phyloP scores from a whole-genome alignment of 139 green algal species.

The Micromonas commoda region DNA sequence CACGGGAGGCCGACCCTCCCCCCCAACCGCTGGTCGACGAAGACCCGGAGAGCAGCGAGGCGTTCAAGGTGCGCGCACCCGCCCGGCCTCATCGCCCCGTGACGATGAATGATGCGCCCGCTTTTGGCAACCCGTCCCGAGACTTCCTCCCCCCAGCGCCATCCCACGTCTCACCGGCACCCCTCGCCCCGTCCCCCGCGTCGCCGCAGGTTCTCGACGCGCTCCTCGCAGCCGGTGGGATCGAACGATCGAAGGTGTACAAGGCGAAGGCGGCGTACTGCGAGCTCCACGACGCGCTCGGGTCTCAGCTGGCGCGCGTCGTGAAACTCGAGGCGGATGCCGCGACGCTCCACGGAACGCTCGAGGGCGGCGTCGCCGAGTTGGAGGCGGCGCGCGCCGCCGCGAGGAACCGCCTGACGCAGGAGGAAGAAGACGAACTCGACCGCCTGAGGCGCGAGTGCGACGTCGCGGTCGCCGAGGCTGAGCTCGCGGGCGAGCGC shows the following conservation, averaged over 20 bases:
- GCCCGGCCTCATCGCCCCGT: background rate
- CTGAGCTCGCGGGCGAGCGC: constrained; percentile 54
- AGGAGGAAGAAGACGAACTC: constrained; percentile 23
- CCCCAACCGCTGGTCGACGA: background rate
- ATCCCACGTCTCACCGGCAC: background rate
- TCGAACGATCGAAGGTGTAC: background rate
- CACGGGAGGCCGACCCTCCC: too few species aligned
- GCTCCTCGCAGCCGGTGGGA: background rate
- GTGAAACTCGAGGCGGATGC: background rate
- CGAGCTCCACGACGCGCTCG: background rate
- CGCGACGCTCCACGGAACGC: background rate
- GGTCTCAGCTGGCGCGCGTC: background rate
- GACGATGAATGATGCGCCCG: too few species aligned
- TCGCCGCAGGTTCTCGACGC: background rate
- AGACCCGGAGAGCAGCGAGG: background rate
- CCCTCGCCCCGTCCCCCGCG: background rate
- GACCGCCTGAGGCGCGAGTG: constrained; percentile 58
- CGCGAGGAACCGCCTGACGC: background rate
- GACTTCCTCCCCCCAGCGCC: background rate
- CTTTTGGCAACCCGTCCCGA: background rate
- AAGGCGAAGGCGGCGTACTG: background rate
- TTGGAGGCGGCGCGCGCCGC: background rate
- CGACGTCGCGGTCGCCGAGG: constrained; percentile 57
- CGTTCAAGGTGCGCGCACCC: background rate
- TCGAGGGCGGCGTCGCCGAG: background rate